Conservation (phyloP, 2,329 filamentous ascomycete species). For the Fusarium sp. region DNA sequence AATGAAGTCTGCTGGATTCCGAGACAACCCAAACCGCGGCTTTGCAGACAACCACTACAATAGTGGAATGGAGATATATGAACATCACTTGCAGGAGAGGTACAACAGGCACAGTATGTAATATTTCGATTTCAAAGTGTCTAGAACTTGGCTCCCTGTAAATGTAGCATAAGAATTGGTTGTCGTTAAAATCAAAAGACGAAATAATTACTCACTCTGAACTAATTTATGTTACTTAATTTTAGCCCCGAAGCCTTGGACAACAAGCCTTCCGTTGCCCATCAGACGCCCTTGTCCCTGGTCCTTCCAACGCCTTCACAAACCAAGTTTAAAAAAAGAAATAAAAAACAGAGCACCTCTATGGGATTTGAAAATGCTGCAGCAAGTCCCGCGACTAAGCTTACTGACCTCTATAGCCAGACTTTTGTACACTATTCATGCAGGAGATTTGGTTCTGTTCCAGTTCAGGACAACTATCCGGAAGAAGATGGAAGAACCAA, state of each 20-base stretch:
- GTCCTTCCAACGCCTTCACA: slow-evolving; percentile 26
- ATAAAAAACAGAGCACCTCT: slow-evolving; percentile 11
- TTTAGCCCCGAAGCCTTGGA: not conserved
- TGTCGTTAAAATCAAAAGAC: not conserved
- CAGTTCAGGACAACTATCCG: slow-evolving; percentile 44
- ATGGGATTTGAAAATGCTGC: not conserved
- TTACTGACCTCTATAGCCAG: not conserved
- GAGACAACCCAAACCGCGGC: slow-evolving; percentile 13
- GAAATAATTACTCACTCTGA: not conserved
- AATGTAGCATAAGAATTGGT: not conserved
- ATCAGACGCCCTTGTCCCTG: slow-evolving; percentile 23
- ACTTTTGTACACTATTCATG: not conserved
- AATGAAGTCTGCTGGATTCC: not conserved
- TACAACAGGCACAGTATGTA: slow-evolving; percentile 7
- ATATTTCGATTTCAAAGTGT: slow-evolving; percentile 22
- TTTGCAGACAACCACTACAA: slow-evolving; percentile 7
- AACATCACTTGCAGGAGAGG: not conserved
- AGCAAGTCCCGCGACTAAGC: slow-evolving; percentile 1
- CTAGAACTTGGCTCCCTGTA: slow-evolving; percentile 11
- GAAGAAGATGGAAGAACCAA: slow-evolving; percentile 1
- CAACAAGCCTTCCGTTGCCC: not conserved
- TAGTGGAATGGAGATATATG: not conserved
- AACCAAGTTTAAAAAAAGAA: not conserved
- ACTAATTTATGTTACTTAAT: not conserved
- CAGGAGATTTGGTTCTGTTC: not conserved